Conservation (phyloP, 1,139 yeast genomes). For the Diutina ranongensis region DNA sequence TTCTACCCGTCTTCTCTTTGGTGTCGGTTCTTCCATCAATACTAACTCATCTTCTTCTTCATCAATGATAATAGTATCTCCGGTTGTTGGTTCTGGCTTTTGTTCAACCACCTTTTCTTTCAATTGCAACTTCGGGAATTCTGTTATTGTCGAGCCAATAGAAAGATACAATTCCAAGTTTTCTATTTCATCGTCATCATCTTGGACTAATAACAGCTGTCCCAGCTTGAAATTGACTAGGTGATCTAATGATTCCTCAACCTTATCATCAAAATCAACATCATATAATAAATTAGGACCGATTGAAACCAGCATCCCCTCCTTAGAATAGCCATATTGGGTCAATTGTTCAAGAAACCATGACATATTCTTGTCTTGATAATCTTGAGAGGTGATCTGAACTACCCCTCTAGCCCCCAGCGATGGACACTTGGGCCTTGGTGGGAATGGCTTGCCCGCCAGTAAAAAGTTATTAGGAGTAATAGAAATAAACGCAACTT, state of each 20-base stretch:
- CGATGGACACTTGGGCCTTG: conserved; percentile 48
- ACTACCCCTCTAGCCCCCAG: conserved; percentile 1
- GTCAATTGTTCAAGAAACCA: conserved; percentile 36
- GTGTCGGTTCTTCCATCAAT: not conserved
- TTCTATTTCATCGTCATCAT: conserved; percentile 61
- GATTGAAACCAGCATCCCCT: conserved; percentile 51
- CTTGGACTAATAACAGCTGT: conserved; percentile 55
- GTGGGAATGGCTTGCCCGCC: conserved; percentile 46
- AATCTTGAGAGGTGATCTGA: conserved; percentile 11
- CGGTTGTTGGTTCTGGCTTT: not conserved
- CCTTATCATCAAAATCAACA: conserved; percentile 78
- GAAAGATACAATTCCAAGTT: conserved; percentile 58
- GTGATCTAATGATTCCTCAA: conserved; percentile 33
- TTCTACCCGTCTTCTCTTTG: not conserved
- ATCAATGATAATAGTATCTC: not conserved
- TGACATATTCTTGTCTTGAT: conserved; percentile 16
- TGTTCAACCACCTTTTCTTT: not conserved
- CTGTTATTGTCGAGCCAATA: conserved; percentile 8
- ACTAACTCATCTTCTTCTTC: not conserved
- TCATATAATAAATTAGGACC: conserved; percentile 64
- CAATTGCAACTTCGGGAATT: not conserved
- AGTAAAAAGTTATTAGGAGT: conserved; percentile 61
- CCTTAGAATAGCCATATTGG: conserved; percentile 51
- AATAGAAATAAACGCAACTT: conserved; percentile 56
- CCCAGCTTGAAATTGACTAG: conserved; percentile 47